Evolutionary conservation across 2,329 filamentous ascomycete genomes (phyloP).

Genomic region (Penicillium sp.): DNA sequence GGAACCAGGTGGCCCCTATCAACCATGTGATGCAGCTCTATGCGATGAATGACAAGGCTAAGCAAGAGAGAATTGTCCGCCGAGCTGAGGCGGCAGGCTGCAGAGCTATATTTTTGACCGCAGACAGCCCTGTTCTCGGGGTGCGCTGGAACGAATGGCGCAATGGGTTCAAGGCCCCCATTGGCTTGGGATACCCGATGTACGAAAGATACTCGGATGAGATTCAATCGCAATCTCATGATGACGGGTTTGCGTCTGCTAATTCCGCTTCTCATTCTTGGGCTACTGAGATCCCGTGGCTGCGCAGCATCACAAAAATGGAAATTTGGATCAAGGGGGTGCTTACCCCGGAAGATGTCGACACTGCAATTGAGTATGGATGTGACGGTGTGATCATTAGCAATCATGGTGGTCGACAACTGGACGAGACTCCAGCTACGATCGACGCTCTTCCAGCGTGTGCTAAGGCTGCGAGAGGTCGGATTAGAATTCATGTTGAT

Average conservation of each 20-base stretch:
- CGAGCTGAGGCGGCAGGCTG: constrained; percentile 37
- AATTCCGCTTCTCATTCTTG: constrained; percentile 40
- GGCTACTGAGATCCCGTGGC: constrained; percentile 52
- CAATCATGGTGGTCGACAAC: constrained; percentile 42
- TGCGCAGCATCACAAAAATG: constrained; percentile 51
- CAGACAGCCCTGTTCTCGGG: constrained; percentile 57
- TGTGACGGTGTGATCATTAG: constrained; percentile 41
- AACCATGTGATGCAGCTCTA: constrained; percentile 30
- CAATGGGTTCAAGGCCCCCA: constrained; percentile 52
- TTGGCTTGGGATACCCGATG: constrained; percentile 44
- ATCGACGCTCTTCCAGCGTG: constrained; percentile 37
- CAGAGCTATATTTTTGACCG: constrained; percentile 56
- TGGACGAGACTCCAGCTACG: constrained; percentile 39
- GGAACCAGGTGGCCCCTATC: constrained; percentile 20
- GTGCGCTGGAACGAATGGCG: constrained; percentile 55
- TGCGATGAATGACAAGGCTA: constrained; percentile 24
- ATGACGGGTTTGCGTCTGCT: constrained; percentile 24
- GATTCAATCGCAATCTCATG: constrained; percentile 23
- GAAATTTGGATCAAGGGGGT: constrained; percentile 40
- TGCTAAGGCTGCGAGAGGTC: constrained; percentile 30
- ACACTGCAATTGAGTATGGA: constrained; percentile 36
- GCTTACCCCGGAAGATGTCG: constrained; percentile 37
- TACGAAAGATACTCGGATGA: constrained; percentile 24
- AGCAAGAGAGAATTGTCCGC: constrained; percentile 27
- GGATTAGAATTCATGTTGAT: constrained; percentile 36